Conservation (phyloP, 2,329 filamentous ascomycete species). For the Talaromyces funiculosus region DNA sequence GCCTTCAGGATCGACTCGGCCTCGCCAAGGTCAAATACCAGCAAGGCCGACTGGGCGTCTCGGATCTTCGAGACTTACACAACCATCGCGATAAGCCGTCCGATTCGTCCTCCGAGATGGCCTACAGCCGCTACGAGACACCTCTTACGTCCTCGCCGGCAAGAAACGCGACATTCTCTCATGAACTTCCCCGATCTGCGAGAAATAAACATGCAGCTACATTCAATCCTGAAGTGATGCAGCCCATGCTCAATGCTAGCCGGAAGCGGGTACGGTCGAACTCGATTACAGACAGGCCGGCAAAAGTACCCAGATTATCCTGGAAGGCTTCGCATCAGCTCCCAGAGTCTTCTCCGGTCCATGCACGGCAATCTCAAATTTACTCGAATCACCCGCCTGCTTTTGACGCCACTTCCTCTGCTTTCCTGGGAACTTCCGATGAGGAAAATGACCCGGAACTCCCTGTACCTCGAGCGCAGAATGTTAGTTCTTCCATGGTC, state of each 20-base stretch:
- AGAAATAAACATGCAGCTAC: slow-evolving; percentile 41
- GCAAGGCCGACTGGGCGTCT: slow-evolving; percentile 84
- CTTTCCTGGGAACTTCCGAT: slow-evolving; percentile 41
- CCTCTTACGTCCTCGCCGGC: slow-evolving; percentile 75
- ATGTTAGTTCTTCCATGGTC: slow-evolving; percentile 47
- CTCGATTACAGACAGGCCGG: slow-evolving; percentile 50
- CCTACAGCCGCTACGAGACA: slow-evolving; percentile 51
- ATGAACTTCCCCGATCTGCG: slow-evolving; percentile 61
- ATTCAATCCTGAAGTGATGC: slow-evolving; percentile 39
- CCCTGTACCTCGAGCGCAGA: slow-evolving; percentile 48
- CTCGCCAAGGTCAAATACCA: slow-evolving; percentile 97
- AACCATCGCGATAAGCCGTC: slow-evolving; percentile 73
- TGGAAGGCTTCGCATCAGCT: slow-evolving; percentile 76
- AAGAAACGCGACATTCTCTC: slow-evolving; percentile 77
- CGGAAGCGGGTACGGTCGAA: slow-evolving; percentile 67
- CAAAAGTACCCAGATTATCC: slow-evolving; percentile 55
- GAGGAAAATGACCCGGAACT: slow-evolving; percentile 82
- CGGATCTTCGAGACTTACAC: slow-evolving; percentile 75
- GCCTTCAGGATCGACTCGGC: slow-evolving; percentile 86
- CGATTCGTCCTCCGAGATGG: slow-evolving; percentile 79
- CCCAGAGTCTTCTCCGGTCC: slow-evolving; percentile 80
- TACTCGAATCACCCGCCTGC: slow-evolving; percentile 68
- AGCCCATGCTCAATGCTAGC: slow-evolving; percentile 44
- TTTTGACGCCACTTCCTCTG: slow-evolving; percentile 67
- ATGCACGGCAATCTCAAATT: slow-evolving; percentile 66